Evolutionary conservation across 2,329 filamentous ascomycete species (phyloP).

Genomic region (Xenoacremonium recifei): DNA sequence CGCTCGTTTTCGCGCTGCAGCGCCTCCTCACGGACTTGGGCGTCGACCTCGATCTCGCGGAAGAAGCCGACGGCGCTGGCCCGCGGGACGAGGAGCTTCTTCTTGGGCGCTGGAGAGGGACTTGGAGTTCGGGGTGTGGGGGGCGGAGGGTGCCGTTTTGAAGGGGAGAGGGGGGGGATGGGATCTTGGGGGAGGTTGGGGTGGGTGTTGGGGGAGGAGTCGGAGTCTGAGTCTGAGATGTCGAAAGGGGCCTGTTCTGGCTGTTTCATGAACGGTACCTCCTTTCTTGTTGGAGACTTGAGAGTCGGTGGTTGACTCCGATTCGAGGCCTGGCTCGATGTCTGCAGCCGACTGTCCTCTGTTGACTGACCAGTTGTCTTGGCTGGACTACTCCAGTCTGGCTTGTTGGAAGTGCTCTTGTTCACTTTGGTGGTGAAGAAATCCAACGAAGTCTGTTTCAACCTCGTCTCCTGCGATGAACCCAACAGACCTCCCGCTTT

Average conservation of each 20-base stretch:
- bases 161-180: constrained; percentile 7
- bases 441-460: constrained; percentile 35
- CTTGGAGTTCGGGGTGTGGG: constrained; percentile 9
- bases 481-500: constrained; percentile 4
- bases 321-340: neutral
- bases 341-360: no score
- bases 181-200: neutral
- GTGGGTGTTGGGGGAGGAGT: constrained; percentile 10
- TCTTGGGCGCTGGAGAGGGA: constrained; percentile 26
- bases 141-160: constrained; percentile 10
- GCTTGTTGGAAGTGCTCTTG: neutral
- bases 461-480: constrained; percentile 10
- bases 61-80: constrained; percentile 39
- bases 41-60: constrained; percentile 28
- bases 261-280: neutral
- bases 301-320: constrained; percentile 4
- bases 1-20: constrained; percentile 18
- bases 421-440: constrained; percentile 21
- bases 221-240: constrained; percentile 14
- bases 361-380: neutral
- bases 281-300: constrained; percentile 1
- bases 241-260: neutral
- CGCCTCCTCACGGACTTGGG: constrained; percentile 24
- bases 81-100: constrained; percentile 39
- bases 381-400: neutral